phyloP scores from a whole-genome alignment of 1,284 basidiomycete genomes.

The Tilletia caries region DNA sequence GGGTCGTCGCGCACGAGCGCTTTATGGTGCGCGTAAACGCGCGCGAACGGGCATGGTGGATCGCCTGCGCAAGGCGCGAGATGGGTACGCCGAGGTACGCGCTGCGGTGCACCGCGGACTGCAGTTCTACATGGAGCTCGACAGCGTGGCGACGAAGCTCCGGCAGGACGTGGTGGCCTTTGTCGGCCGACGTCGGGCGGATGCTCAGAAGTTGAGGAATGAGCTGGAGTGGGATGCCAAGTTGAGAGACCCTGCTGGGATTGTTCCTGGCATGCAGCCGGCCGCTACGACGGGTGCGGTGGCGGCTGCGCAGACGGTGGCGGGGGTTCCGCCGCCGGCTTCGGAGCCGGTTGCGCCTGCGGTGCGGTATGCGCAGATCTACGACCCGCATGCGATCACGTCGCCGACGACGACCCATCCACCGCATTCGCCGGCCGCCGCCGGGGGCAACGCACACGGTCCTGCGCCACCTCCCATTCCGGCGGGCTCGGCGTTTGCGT shows the following conservation, averaged over 20 bases:
- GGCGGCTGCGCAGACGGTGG: background rate
- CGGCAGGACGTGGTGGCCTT: conserved; percentile 66
- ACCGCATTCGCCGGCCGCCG: background rate
- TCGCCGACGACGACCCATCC: background rate
- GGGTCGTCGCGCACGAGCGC: conserved; percentile 61
- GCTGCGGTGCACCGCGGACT: conserved; percentile 81
- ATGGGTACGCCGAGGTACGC: conserved; percentile 79
- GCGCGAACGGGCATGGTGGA: conserved; percentile 70
- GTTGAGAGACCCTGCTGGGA: conserved; percentile 38
- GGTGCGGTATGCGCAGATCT: background rate
- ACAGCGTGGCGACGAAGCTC: conserved; percentile 65
- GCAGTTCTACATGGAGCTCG: conserved; percentile 82
- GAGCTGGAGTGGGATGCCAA: conserved; percentile 71
- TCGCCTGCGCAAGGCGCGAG: conserved; percentile 70
- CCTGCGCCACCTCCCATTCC: conserved; percentile 5
- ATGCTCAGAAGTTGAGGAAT: conserved; percentile 67
- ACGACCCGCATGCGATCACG: background rate
- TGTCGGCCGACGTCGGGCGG: conserved; percentile 65
- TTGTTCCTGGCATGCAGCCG: background rate
- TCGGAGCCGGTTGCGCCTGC: background rate
- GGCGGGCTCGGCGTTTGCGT: background rate
- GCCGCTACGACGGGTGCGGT: background rate
- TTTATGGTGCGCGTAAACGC: conserved; percentile 58
- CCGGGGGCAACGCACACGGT: background rate
- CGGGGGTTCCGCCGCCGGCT: background rate